These are phyloP conservation scores for Aspergillus pseudoglaucus DNA, from an alignment of 2,329 filamentous ascomycete genomes.

Conservation along the genomic window DNA sequence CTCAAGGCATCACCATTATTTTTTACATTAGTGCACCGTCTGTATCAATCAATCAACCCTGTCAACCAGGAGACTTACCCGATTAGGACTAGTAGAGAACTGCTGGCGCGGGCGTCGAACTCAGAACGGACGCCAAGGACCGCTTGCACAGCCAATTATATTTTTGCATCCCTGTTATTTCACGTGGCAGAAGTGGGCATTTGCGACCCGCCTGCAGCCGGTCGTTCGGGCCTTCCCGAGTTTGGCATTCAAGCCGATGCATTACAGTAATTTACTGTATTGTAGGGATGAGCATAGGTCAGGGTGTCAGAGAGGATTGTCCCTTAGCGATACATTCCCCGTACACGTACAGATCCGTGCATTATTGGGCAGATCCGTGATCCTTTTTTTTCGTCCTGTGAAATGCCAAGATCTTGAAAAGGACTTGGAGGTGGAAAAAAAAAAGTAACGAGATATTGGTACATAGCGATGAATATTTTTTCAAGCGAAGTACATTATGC, in stretches of 20 bases:
- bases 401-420: not conserved
- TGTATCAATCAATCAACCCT: too few species aligned
- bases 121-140: not conserved
- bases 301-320: slow-evolving; percentile 1
- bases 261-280: not conserved
- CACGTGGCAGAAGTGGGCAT: slow-evolving; percentile 17
- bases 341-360: not conserved
- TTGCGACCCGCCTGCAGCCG: slow-evolving; percentile 9
- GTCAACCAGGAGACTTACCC: too few species aligned
- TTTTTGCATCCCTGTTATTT: slow-evolving; percentile 10
- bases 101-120: slow-evolving; percentile 19
- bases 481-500: too few species aligned
- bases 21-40: too few species aligned
- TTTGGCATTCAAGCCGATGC: slow-evolving; percentile 26
- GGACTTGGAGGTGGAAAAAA: not conserved
- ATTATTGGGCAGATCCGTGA: not conserved
- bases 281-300: not conserved
- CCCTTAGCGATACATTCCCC: not conserved
- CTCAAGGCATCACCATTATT: too few species aligned
- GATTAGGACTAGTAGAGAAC: slow-evolving; percentile 8
- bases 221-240: slow-evolving; percentile 22
- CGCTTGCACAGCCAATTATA: not conserved
- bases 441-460: not conserved
- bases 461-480: not conserved
- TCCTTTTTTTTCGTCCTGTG: not conserved